Base-by-base conservation (phyloP, 306 rosid genomes). In the Ziziphus jujuba region DNA sequence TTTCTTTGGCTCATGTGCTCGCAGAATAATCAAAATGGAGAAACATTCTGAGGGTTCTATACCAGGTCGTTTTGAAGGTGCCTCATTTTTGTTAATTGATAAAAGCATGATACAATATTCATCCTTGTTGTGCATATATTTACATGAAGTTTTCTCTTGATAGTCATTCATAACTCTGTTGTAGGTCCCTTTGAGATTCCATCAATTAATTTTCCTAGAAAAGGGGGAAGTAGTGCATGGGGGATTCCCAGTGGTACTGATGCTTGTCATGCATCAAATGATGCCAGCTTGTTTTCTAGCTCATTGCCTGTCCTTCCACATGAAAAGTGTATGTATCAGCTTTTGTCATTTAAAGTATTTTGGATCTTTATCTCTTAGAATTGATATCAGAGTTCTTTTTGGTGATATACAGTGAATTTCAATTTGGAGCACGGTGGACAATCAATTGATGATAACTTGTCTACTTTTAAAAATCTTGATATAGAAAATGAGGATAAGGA, bases 221-320 rank as follows among this genome's bases (percentile, higher is more conserved):
- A 75, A 52, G 55, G 7, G 65, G 87, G 83, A 69, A 85, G 72
- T 66, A 63, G 56, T 56, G 89, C 84, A 9, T 83, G 97, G 93
- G 91, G 95, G 66, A 74, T 85, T 50, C 73, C 80, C 1, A 80
- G 21, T 21, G 52, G 71, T 19, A 45, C 79, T 65, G 73, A 80
- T 73, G 51, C 79, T 13, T 79, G 77, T 77, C 93, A 81, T 53
- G 73, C 84, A 61, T 80, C 93, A 31, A 88, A 70, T 76, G 95
- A 89, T 67, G 80, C 75, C 65, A 84, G 96, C 84, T 73, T 91
- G 83, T 91, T 91, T 80, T 91, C 95, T 15, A 85, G 87, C 66
- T 89, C 95, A 20, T 76, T 91, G 69, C 95, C 96, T 23, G 96
- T 89, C 70, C 87, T 91, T 73, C 86, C 89, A 19, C 91, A 78